Conservation (phyloP, 1,284 basidiomycete species). For the Cutaneotrichosporon arboriforme region DNA sequence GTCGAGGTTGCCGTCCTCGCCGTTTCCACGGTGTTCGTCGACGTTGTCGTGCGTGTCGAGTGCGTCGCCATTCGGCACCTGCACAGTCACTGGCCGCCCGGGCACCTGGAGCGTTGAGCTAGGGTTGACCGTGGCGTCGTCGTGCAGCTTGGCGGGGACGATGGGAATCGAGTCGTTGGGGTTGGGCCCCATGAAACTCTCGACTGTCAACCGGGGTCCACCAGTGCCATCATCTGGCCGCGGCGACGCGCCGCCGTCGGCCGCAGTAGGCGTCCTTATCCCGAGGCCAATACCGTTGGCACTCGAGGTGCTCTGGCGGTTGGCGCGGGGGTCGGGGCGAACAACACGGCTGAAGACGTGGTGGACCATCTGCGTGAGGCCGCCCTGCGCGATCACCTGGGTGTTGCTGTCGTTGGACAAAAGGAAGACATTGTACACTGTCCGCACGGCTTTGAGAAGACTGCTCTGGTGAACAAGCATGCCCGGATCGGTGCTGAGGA, state of each 20-base stretch:
- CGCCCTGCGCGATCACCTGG: slow-evolving; percentile 93
- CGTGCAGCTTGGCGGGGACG: slow-evolving; percentile 28
- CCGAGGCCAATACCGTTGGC: neutral
- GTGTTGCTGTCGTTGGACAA: slow-evolving; percentile 82
- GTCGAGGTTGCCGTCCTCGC: slow-evolving; percentile 30
- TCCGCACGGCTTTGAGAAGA: slow-evolving; percentile 86
- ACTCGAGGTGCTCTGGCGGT: neutral
- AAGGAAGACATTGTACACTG: slow-evolving; percentile 94
- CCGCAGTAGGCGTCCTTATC: neutral
- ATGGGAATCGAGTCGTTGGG: slow-evolving; percentile 46
- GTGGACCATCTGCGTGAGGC: slow-evolving; percentile 93
- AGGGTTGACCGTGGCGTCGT: neutral
- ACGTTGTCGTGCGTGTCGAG: slow-evolving; percentile 29
- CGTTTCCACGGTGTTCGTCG: neutral
- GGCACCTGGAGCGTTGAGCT: slow-evolving; percentile 22
- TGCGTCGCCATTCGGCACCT: slow-evolving; percentile 39
- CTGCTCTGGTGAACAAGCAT: slow-evolving; percentile 88
- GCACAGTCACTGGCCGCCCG: slow-evolving; percentile 30
- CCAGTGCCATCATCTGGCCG: neutral
- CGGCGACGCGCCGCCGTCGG: neutral
- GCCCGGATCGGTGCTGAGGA: slow-evolving; percentile 66
- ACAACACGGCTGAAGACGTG: slow-evolving; percentile 75
- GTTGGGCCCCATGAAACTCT: slow-evolving; percentile 43
- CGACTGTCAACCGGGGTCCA: slow-evolving; percentile 10
- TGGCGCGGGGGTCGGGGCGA: slow-evolving; percentile 25